Conservation (phyloP, 2,329 filamentous ascomycete species). For the Fusarium multiceps region DNA sequence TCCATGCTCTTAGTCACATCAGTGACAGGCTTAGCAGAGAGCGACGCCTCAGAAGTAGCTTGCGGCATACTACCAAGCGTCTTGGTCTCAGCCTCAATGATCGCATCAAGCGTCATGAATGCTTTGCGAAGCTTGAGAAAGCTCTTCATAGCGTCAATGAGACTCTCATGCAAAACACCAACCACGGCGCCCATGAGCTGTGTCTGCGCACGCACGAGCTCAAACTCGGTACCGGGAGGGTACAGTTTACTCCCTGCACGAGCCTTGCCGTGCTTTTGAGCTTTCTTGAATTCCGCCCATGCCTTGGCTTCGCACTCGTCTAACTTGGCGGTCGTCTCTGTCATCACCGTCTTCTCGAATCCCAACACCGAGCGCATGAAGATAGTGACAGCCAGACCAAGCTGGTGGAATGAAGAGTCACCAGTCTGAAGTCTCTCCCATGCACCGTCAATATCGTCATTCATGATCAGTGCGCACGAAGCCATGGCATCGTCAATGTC, state of each 20-base stretch:
- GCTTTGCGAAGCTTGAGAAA: conserved; percentile 95
- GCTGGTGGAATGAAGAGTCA: conserved; percentile 86
- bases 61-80: conserved; percentile 41
- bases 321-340: conserved; percentile 78
- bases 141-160: conserved; percentile 89
- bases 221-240: conserved; percentile 85
- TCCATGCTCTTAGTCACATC: conserved; percentile 52
- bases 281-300: conserved; percentile 79
- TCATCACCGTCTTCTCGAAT: conserved; percentile 92
- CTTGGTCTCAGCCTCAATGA: conserved; percentile 79
- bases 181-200: conserved; percentile 92
- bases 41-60: conserved; percentile 5
- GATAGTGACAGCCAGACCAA: conserved; percentile 82
- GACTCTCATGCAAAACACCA: conserved; percentile 88
- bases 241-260: conserved; percentile 67
- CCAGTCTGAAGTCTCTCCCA: conserved; percentile 77
- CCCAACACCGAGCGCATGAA: conserved; percentile 90
- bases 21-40: conserved; percentile 19
- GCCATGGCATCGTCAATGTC: conserved; percentile 70
- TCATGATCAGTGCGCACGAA: conserved; percentile 80
- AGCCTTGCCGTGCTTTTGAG: conserved; percentile 69
- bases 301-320: conserved; percentile 80
- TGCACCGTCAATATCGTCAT: conserved; percentile 89
- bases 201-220: conserved; percentile 83
- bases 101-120: conserved; percentile 81